Evolutionary conservation across 2,329 filamentous ascomycete species (phyloP).

Genomic region (Lecanicillium sp.): DNA sequence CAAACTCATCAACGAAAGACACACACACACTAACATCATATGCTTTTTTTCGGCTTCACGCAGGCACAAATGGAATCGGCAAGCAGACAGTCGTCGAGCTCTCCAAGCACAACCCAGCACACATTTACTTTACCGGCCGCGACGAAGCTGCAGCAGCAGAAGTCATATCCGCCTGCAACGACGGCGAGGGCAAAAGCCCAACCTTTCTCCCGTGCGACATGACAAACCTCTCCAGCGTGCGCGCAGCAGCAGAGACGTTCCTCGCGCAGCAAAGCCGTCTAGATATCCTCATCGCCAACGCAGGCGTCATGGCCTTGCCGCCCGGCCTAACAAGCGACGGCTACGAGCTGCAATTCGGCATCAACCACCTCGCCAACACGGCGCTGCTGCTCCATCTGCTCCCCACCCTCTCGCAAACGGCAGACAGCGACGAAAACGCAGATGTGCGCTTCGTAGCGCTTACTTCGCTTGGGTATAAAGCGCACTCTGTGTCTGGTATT

Average conservation of each 20-base stretch:
- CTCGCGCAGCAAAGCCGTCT: constrained; percentile 27
- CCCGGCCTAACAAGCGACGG: constrained; percentile 22
- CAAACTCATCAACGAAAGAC: too few species aligned
- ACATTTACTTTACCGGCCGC: constrained; percentile 47
- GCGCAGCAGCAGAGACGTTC: constrained; percentile 32
- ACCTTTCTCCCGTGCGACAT: constrained; percentile 38
- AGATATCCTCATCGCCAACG: constrained; percentile 30
- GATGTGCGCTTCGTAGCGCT: constrained; percentile 17
- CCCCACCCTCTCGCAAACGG: constrained; percentile 15
- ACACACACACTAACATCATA: too few species aligned
- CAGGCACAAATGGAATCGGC: constrained; percentile 27
- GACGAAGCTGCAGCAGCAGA: constrained; percentile 32
- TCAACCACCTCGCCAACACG: constrained; percentile 24
- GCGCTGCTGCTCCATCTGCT: constrained; percentile 25
- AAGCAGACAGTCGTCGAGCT: constrained; percentile 18
- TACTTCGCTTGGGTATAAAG: constrained; percentile 18
- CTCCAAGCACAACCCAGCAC: constrained; percentile 33
- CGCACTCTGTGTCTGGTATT: constrained; percentile 19
- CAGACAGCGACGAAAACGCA: constrained; percentile 5
- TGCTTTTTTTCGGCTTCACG: too few species aligned
- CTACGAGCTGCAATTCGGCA: constrained; percentile 25
- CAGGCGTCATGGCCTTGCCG: constrained; percentile 25
- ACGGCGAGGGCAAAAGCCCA: constrained; percentile 8
- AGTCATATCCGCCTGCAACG: constrained; percentile 29
- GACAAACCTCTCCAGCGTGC: constrained; percentile 38